Evolutionary conservation across 2,329 filamentous ascomycete genomes (phyloP).

Genomic region (Calonectria crousiana): DNA sequence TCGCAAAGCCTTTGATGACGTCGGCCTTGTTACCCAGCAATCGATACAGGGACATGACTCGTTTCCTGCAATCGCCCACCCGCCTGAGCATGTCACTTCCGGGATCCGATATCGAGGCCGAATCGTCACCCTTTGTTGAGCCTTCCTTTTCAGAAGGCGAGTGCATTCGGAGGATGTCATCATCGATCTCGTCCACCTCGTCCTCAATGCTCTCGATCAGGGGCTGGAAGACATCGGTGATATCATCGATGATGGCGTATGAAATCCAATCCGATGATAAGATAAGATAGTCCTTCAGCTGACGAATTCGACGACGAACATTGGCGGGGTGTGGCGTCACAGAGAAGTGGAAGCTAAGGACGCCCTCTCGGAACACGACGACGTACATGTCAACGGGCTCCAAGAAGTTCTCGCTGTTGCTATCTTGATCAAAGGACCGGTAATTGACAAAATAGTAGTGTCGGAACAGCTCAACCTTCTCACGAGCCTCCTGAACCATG

Average conservation of each 20-base stretch:
- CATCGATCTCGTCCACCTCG: slow-evolving; percentile 97
- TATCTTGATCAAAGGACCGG: slow-evolving; percentile 95
- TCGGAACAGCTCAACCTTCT: slow-evolving; percentile 97
- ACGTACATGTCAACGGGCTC: slow-evolving; percentile 98
- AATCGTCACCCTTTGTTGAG: slow-evolving; percentile 62
- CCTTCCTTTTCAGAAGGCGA: slow-evolving; percentile 63
- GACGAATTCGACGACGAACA: slow-evolving; percentile 91
- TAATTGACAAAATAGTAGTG: slow-evolving; percentile 99
- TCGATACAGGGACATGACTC: slow-evolving; percentile 95
- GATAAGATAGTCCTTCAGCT: slow-evolving; percentile 93
- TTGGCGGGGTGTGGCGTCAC: slow-evolving; percentile 96
- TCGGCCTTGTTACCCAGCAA: slow-evolving; percentile 97
- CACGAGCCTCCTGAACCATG: slow-evolving; percentile 95
- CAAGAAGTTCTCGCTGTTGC: slow-evolving; percentile 87
- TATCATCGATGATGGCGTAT: slow-evolving; percentile 97
- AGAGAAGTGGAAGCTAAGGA: slow-evolving; percentile 97
- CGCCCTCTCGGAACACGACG: slow-evolving; percentile 94
- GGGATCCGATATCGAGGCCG: slow-evolving; percentile 57
- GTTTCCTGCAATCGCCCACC: slow-evolving; percentile 94
- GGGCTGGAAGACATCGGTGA: slow-evolving; percentile 95
- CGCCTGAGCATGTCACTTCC: slow-evolving; percentile 89
- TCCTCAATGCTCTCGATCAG: slow-evolving; percentile 94
- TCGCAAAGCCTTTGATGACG: slow-evolving; percentile 99
- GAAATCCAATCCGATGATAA: slow-evolving; percentile 98
- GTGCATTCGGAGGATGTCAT: slow-evolving; percentile 87